Evolutionary conservation across 176 grass and related monocot species (phyloP), one percentile per base, ranked within the genome.

Genomic region (Triticum monococcum): DNA sequence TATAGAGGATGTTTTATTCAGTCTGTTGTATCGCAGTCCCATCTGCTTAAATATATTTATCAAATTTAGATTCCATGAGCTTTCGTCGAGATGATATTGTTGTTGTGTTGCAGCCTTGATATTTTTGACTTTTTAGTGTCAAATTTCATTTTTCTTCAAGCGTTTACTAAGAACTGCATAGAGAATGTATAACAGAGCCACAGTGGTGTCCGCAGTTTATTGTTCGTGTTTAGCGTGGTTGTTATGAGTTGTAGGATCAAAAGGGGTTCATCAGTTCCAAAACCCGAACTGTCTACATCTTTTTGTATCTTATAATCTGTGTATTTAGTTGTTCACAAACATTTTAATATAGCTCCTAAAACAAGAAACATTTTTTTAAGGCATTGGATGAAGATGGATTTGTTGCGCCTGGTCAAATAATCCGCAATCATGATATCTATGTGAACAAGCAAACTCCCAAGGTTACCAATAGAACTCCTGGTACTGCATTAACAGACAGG

Each of bases 381-480:
- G 91, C 94, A 81, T 80, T 98, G 62, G 96, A 96, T 91, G 84
- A 86, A 75, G 96, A 98, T 86, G 96, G 96, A 54, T 91, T 98
- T 57, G 93, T 87, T 41, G 91, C 88, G 37, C 96, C 96, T 33
- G 96, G 96, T 70, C 92, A 95, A 86, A 95, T 98, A 86, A 92
- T 98, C 46, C 91, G 90, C 72, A 98, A 98, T 87, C 86, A 98
- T 91, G 93, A 98, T 88, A 79, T 95, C 68, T 93, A 92, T 90
- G 96, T 98, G 67, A 91, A 95, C 33, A 95, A 95, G 75, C 86
- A 88, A 83, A 76, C 82, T 77, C 96, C 96, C 9, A 60, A 31
- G 33, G 32, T 48, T 79, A 68, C 18, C 20, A 70, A 69, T 24
- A 80, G 68, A 79, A 56, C 28, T 56, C 23, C 71, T 31, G 54